Evolutionary conservation across 768 basidiomycete genomes (phyloP).

Genomic region (Floccularia luteovirens): DNA sequence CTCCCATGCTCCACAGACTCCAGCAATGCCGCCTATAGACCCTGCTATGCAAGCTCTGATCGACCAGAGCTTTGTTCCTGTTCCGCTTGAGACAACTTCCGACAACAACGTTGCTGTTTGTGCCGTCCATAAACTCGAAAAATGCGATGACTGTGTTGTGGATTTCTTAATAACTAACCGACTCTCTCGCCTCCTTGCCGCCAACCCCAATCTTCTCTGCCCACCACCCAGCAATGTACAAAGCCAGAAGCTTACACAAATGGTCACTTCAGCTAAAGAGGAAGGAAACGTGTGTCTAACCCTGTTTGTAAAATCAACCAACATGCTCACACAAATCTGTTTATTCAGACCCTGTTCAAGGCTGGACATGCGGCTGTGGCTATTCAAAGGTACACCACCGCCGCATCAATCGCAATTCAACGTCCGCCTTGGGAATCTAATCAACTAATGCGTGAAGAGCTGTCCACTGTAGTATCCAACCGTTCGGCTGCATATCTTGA

Average conservation of each 20-base stretch:
- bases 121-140: slow-evolving; percentile 57
- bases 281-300: slow-evolving; percentile 79
- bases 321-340: slow-evolving; percentile 17
- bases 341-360: slow-evolving; percentile 68
- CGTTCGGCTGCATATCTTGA: slow-evolving; percentile 84
- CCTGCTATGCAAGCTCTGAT: slow-evolving; percentile 71
- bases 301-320: slow-evolving; percentile 1
- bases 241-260: slow-evolving; percentile 66
- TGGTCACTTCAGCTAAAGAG: slow-evolving; percentile 78
- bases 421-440: slow-evolving; percentile 90
- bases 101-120: slow-evolving; percentile 57
- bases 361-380: slow-evolving; percentile 60
- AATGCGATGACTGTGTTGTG: slow-evolving; percentile 63
- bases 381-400: slow-evolving; percentile 71
- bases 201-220: slow-evolving; percentile 65
- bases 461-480: slow-evolving; percentile 86
- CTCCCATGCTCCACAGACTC: slow-evolving; percentile 32
- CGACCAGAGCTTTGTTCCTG: slow-evolving; percentile 60
- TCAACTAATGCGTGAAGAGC: slow-evolving; percentile 79
- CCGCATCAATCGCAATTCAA: slow-evolving; percentile 68
- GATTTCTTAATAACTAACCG: slow-evolving; percentile 77
- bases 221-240: slow-evolving; percentile 78
- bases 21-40: slow-evolving; percentile 46
- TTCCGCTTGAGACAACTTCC: slow-evolving; percentile 46
- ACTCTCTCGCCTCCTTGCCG: slow-evolving; percentile 59